Conservation (phyloP, 140 eudicot genomes). For the Stevia rebaudiana region DNA sequence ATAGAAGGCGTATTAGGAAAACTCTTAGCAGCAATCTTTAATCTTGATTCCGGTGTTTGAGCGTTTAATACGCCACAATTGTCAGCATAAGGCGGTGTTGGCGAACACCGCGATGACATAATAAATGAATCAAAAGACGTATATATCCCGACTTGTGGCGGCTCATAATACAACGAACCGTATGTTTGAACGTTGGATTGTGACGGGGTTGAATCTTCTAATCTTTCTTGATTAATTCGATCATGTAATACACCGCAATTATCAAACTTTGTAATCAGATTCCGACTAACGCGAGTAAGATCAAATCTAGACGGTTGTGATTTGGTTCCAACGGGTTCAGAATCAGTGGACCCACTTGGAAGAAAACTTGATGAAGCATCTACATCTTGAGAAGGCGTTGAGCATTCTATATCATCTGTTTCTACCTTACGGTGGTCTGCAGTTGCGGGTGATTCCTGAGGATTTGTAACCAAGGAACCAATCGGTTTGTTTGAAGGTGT, state of each 20-base stretch:
- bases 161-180: constrained; percentile 66
- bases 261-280: constrained; percentile 30
- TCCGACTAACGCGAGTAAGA: constrained; percentile 21
- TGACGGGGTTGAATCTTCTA: constrained; percentile 28
- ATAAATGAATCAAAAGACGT: constrained; percentile 25
- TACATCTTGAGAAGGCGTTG: constrained; percentile 39
- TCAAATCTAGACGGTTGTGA: constrained; percentile 26
- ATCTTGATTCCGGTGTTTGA: constrained; percentile 65
- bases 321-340: constrained; percentile 31
- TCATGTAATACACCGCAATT: constrained; percentile 21
- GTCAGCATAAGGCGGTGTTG: constrained; percentile 58
- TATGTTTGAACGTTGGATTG: constrained; percentile 33
- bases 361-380: constrained; percentile 33
- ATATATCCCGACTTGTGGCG: constrained; percentile 41
- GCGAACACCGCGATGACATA: constrained; percentile 33
- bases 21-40: constrained; percentile 76
- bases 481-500: constrained; percentile 32
- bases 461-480: constrained; percentile 34
- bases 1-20: constrained; percentile 83
- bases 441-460: constrained; percentile 41
- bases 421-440: constrained; percentile 39
- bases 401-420: constrained; percentile 38
- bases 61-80: constrained; percentile 34
- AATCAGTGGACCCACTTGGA: constrained; percentile 45
- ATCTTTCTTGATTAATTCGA: constrained; percentile 27